Evolutionary conservation across 2,329 filamentous ascomycete genomes (phyloP).

Genomic region (Coleophoma cylindrospora): DNA sequence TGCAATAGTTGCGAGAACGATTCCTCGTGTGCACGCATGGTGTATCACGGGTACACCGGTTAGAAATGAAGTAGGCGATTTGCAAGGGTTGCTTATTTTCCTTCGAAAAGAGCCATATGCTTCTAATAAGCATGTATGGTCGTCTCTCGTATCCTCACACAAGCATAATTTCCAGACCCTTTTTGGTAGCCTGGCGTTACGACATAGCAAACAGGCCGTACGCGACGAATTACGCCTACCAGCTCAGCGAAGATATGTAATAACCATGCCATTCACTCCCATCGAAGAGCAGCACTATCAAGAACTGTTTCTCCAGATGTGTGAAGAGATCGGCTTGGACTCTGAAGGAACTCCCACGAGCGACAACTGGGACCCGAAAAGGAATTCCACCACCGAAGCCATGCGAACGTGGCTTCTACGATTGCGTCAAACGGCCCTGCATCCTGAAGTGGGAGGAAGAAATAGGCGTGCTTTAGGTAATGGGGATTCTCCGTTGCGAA

Average conservation of each 20-base stretch:
- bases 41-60: slow-evolving; percentile 88
- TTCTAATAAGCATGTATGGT: slow-evolving; percentile 60
- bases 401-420: slow-evolving; percentile 79
- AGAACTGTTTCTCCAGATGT: slow-evolving; percentile 71
- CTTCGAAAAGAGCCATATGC: slow-evolving; percentile 74
- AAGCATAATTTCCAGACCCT: slow-evolving; percentile 62
- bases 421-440: slow-evolving; percentile 77
- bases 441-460: slow-evolving; percentile 72
- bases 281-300: slow-evolving; percentile 89
- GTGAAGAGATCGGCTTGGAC: slow-evolving; percentile 62
- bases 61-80: slow-evolving; percentile 71
- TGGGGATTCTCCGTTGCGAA: slow-evolving; percentile 64
- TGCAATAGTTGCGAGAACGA: slow-evolving; percentile 70
- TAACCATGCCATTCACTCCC: slow-evolving; percentile 84
- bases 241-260: slow-evolving; percentile 77
- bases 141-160: slow-evolving; percentile 55
- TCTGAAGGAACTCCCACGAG: slow-evolving; percentile 55
- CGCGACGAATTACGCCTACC: slow-evolving; percentile 76
- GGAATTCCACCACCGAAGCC: slow-evolving; percentile 49
- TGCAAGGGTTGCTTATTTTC: slow-evolving; percentile 78
- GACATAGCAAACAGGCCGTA: slow-evolving; percentile 81
- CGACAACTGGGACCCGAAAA: slow-evolving; percentile 61
- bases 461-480: slow-evolving; percentile 61
- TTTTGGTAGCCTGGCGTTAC: slow-evolving; percentile 67
- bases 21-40: slow-evolving; percentile 86